Percentiles rank a stretch among this genome's conserved stretches.
Evolutionary conservation across 2,329 filamentous ascomycete genomes (phyloP).

Genomic region (Penicillium sp.): DNA sequence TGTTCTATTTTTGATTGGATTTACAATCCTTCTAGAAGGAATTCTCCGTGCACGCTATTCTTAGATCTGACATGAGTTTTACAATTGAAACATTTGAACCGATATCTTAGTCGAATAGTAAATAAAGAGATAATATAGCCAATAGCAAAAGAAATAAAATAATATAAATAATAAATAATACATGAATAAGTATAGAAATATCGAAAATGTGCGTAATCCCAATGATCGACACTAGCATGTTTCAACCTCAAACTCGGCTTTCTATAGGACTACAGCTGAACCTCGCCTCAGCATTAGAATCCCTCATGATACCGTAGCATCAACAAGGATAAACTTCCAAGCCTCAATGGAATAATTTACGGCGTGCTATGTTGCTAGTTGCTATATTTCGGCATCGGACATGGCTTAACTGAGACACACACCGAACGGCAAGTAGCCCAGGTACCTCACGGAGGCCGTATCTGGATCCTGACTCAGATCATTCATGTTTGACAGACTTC

Average conservation of each 20-base stretch:
- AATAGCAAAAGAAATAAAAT: background rate
- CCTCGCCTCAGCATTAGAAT: background rate
- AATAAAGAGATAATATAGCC: background rate
- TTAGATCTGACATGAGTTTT: constrained; percentile 13
- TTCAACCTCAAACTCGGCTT: constrained; percentile 13
- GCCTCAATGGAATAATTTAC: background rate
- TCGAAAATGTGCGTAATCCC: background rate
- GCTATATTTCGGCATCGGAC: background rate
- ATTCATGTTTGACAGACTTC: constrained; percentile 15
- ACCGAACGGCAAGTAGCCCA: background rate
- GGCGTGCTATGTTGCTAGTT: background rate
- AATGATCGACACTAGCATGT: constrained; percentile 5
- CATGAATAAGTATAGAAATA: background rate
- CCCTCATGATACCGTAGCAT: constrained; percentile 6
- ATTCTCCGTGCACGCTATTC: constrained; percentile 8
- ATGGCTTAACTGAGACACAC: background rate
- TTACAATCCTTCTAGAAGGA: constrained; percentile 4
- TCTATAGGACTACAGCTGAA: constrained; percentile 4
- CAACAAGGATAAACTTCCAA: background rate
- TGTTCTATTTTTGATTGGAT: background rate
- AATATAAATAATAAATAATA: background rate
- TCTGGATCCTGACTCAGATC: constrained; percentile 16
- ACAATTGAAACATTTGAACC: background rate
- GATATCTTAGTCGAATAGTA: background rate
- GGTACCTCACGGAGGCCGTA: background rate